Percentiles rank a stretch among this genome's conserved stretches.
Evolutionary conservation across 352 stramenopile genomes (phyloP).

Genomic region (Thraustotheca clavata): DNA sequence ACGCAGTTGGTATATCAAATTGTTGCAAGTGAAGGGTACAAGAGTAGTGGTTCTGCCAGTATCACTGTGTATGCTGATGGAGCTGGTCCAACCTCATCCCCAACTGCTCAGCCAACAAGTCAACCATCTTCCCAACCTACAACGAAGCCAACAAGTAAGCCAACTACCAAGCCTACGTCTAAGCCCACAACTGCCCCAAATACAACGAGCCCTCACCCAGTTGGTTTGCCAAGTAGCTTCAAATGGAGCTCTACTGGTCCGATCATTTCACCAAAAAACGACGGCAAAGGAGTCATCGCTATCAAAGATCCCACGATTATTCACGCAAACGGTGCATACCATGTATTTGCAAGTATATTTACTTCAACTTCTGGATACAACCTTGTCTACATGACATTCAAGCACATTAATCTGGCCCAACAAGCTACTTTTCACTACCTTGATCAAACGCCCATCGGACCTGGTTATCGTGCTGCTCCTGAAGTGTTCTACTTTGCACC

Average conservation of each 20-base stretch:
- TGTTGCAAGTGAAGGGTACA: not conserved
- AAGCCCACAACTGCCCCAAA: not conserved
- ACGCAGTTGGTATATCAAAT: not conserved
- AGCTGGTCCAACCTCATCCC: too few relatives aligned
- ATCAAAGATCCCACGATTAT: not conserved
- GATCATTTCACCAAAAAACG: not conserved
- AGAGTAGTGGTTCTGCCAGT: not conserved
- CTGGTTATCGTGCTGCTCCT: not conserved
- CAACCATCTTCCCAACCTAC: not conserved
- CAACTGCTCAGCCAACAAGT: too few relatives aligned
- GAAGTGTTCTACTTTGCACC: not conserved
- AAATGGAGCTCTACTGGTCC: not conserved
- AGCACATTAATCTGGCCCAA: not conserved
- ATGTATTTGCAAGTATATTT: not conserved
- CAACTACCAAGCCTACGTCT: not conserved
- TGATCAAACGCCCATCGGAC: not conserved
- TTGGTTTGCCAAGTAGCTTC: not conserved
- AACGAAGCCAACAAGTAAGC: not conserved
- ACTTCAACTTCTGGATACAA: not conserved
- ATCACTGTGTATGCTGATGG: not conserved
- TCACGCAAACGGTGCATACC: not conserved
- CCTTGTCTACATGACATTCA: not conserved
- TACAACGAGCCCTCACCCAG: too few relatives aligned
- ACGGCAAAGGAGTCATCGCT: not conserved
- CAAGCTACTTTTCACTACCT: not conserved